These are phyloP conservation scores for Pseudisothecium myosuroides DNA, from an alignment of 225 moss, liverwort and hornwort genomes.

Conservation along the genomic window DNA sequence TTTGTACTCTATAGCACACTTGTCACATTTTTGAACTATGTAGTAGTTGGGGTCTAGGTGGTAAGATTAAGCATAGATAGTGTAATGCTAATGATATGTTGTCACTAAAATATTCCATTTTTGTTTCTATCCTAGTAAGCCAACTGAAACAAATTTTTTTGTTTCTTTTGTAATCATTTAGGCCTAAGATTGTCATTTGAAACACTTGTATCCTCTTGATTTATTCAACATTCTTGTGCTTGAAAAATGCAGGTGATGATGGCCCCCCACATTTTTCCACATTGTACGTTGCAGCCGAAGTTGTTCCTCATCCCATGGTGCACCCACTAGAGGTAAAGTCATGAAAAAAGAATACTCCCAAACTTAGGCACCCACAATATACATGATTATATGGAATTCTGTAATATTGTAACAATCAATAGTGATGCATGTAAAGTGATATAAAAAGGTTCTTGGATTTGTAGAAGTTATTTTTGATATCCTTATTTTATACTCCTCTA, in stretches of 20 bases:
- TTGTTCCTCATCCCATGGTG: conserved; percentile 63
- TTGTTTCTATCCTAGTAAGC: neutral
- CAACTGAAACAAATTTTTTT: neutral
- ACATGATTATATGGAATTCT: neutral
- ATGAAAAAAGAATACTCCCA: neutral
- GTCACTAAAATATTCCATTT: neutral
- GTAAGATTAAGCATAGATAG: neutral
- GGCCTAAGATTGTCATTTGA: neutral
- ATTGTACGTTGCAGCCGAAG: conserved; percentile 25
- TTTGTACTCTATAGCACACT: neutral
- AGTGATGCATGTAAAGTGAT: too few relatives aligned
- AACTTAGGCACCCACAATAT: neutral
- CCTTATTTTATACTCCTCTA: neutral
- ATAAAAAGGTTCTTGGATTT: neutral
- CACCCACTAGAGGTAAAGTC: conserved; percentile 49
- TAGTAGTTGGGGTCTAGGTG: neutral
- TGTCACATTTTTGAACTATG: neutral
- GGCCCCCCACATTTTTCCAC: conserved; percentile 41
- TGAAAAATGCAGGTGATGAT: conserved; percentile 1
- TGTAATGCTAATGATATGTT: neutral
- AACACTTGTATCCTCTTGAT: neutral
- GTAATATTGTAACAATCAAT: neutral
- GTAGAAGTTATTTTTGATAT: neutral
- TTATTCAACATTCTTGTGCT: neutral
- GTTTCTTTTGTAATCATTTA: neutral